Conservation (phyloP, 306 rosid species). For the Vigna nakashimae region DNA sequence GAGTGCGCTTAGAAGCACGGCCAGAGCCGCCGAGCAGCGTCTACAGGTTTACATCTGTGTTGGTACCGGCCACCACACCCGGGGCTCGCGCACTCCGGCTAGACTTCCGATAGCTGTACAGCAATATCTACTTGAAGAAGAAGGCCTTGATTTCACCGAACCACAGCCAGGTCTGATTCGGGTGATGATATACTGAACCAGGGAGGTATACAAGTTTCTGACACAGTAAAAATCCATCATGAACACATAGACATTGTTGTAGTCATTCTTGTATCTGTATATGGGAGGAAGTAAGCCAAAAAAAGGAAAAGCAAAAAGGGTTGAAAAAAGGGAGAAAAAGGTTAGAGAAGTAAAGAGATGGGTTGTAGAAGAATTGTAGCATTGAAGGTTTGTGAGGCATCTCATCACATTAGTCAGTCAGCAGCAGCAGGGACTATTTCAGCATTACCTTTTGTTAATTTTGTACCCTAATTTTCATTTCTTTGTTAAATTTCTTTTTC, state of each 20-base stretch:
- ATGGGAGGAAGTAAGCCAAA: slow-evolving; percentile 60
- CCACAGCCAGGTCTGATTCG: slow-evolving; percentile 93
- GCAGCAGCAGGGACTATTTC: slow-evolving; percentile 55
- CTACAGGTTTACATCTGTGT: slow-evolving; percentile 86
- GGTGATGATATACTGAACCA: slow-evolving; percentile 75
- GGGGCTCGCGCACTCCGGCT: slow-evolving; percentile 91
- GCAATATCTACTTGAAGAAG: slow-evolving; percentile 91
- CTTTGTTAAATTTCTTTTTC: slow-evolving; percentile 51
- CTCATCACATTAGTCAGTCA: slow-evolving; percentile 56
- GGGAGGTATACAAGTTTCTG: slow-evolving; percentile 75
- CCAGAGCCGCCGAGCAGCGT: slow-evolving; percentile 80
- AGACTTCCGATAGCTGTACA: slow-evolving; percentile 91
- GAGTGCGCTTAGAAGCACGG: slow-evolving; percentile 76
- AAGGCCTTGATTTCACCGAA: slow-evolving; percentile 85
- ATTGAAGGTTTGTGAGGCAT: slow-evolving; percentile 56
- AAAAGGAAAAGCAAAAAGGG: slow-evolving; percentile 33
- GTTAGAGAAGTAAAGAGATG: slow-evolving; percentile 57
- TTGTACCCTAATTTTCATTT: slow-evolving; percentile 67
- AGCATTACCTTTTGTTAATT: slow-evolving; percentile 61
- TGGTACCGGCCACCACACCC: slow-evolving; percentile 95
- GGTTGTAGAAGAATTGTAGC: slow-evolving; percentile 62
- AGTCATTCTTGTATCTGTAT: slow-evolving; percentile 89
- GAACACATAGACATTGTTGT: slow-evolving; percentile 61
- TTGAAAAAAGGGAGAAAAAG: slow-evolving; percentile 39
- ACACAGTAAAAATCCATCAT: slow-evolving; percentile 54